Evolutionary conservation across 768 basidiomycete species (phyloP).

Genomic region (Lanmaoa pseudosensibilis): DNA sequence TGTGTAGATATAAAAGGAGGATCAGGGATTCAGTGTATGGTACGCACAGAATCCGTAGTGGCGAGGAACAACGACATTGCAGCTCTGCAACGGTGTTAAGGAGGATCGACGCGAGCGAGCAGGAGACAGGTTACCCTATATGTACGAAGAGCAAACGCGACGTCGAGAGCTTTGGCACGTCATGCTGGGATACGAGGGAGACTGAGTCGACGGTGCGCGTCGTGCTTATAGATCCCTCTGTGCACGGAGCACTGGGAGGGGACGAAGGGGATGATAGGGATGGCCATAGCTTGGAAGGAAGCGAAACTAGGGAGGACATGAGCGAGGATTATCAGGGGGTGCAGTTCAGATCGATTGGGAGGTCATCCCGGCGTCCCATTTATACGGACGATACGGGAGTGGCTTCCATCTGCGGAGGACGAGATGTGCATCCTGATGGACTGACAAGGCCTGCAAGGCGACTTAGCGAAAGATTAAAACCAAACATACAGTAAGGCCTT

Average conservation of each 20-base stretch:
- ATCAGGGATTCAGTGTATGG: not conserved
- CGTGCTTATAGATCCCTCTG: slow-evolving; percentile 23
- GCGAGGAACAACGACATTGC: slow-evolving; percentile 81
- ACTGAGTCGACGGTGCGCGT: slow-evolving; percentile 22
- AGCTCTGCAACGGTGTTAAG: slow-evolving; percentile 47
- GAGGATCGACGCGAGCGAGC: slow-evolving; percentile 3
- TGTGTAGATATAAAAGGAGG: slow-evolving; percentile 21
- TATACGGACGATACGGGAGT: slow-evolving; percentile 25
- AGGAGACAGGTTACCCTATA: slow-evolving; percentile 51
- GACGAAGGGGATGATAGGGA: slow-evolving; percentile 1
- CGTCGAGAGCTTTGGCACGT: slow-evolving; percentile 45
- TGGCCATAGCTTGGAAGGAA: slow-evolving; percentile 8
- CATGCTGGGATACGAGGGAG: slow-evolving; percentile 21
- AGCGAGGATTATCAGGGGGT: slow-evolving; percentile 4
- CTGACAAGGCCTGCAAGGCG: slow-evolving; percentile 16
- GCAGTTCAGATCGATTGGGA: slow-evolving; percentile 1
- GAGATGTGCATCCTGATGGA: slow-evolving; percentile 16
- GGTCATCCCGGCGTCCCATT: slow-evolving; percentile 18
- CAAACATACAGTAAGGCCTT: slow-evolving; percentile 25
- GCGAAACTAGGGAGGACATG: slow-evolving; percentile 20
- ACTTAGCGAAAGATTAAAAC: slow-evolving; percentile 30
- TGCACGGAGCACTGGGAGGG: slow-evolving; percentile 9
- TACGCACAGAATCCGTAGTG: slow-evolving; percentile 77
- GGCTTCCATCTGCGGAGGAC: slow-evolving; percentile 24
- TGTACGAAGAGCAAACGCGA: slow-evolving; percentile 61